A percentile compares a stretch with the other conserved stretches of the same genome.
These are phyloP conservation scores for Verticillium longisporum DNA, from an alignment of 2,329 filamentous ascomycete genomes.

Conservation along the genomic window DNA sequence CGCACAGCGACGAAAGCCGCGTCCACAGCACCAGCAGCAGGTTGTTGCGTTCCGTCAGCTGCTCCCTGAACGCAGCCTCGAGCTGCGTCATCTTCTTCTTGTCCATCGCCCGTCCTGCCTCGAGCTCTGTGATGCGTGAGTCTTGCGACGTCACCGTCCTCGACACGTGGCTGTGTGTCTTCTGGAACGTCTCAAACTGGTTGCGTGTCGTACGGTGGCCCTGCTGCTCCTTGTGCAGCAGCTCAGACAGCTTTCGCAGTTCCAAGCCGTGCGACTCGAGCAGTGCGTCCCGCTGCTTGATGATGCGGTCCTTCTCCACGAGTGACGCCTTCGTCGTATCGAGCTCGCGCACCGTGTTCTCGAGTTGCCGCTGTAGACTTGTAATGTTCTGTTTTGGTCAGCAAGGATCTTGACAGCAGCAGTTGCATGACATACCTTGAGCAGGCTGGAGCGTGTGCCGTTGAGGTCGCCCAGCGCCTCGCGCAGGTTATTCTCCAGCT, in stretches of 20 bases:
- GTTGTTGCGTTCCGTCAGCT: conserved; percentile 83
- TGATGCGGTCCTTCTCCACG: conserved; percentile 83
- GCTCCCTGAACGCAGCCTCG: conserved; percentile 77
- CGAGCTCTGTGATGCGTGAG: conserved; percentile 76
- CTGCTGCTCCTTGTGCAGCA: conserved; percentile 85
- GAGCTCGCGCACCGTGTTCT: conserved; percentile 75
- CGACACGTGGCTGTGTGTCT: conserved; percentile 80
- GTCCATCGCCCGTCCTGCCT: conserved; percentile 70
- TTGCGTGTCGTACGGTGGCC: conserved; percentile 80
- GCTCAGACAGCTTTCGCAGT: conserved; percentile 73
- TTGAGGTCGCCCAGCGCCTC: conserved; percentile 83
- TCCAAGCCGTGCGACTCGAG: conserved; percentile 87
- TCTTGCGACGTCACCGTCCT: conserved; percentile 82
- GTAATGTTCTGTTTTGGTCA: conserved; percentile 58
- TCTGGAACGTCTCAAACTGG: conserved; percentile 81
- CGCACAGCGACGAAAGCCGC: conserved; percentile 76
- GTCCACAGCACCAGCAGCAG: conserved; percentile 88
- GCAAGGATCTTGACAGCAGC: neutral
- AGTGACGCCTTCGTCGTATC: conserved; percentile 70
- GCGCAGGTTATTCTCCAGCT: conserved; percentile 82
- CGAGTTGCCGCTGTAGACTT: conserved; percentile 81
- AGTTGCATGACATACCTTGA: conserved; percentile 55
- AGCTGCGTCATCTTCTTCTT: conserved; percentile 68
- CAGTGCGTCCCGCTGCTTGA: conserved; percentile 82
- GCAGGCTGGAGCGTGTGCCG: conserved; percentile 75